Base-by-base conservation (phyloP, 2,329 filamentous ascomycete species). In the Aureobasidium sp. region DNA sequence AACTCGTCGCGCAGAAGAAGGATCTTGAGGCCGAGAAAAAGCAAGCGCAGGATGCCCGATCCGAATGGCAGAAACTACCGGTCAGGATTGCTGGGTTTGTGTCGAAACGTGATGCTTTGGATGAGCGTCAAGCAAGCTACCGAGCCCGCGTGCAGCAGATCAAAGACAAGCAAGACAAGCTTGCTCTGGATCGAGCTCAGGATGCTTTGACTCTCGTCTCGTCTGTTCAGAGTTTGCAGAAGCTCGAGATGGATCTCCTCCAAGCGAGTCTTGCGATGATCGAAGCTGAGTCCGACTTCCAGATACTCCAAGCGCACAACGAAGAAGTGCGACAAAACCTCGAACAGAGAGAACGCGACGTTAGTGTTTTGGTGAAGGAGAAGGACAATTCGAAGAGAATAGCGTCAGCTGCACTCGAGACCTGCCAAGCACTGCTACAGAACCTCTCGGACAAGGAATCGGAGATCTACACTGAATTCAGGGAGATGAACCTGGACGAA, bases 261-360 rank as follows among this genome's bases (percentile, higher is more conserved):
- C 86, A 92, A 68, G 85, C 84, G 1, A 83, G 89, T 67, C 80
- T 97, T 48, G 80, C 85, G 64, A 77, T 83, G 0, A 82, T 95
- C 34, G 94, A 99, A 77, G 92, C 91, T 1, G 74, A 80, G n/a
- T 97, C 91, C 0, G 94, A 99, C 69, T 74, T 88, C 2, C 80
- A 84, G 48, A 83, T 83, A 6, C 78, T 97, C n/a, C 83, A 84
- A 68, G 77, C 78, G 17, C 86, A 86, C 63, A 90, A 91, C 67
- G 68, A 73, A 9, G 79, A 84, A 52, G 84, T 91, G 63, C 79
- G 81, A 61, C 70, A 78, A 45, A 73, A 75, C 47, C 77, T 88
- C 4, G 78, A 82, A 25, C 71, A 68, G 75, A 11, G 80, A 78
- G 75, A 76, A 64, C 65, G 68, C 7, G 76, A 76, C 29, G 71